These are phyloP conservation scores for Globisporangium middletonii DNA, from an alignment of 352 stramenopile species.

Conservation along the genomic window DNA sequence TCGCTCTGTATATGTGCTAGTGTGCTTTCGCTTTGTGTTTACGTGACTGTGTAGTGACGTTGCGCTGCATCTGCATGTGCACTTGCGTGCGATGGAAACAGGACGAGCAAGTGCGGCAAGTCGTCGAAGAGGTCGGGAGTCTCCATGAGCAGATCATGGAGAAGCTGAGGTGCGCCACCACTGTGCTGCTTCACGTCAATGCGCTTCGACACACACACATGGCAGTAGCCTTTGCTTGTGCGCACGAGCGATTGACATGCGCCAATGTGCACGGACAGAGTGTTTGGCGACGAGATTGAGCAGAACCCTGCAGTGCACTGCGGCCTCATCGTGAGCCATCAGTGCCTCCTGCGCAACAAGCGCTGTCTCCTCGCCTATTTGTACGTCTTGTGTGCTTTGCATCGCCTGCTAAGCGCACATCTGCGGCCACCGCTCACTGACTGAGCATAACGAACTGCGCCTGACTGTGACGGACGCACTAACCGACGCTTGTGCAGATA, in stretches of 20 bases:
- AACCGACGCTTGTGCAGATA: constrained; percentile 21
- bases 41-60: neutral
- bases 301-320: constrained; percentile 61
- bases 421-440: neutral
- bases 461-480: no score
- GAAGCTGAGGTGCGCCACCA: constrained; percentile 51
- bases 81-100: constrained; percentile 10
- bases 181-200: neutral
- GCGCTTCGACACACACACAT: neutral
- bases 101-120: constrained; percentile 79
- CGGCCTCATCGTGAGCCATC: constrained; percentile 83
- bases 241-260: neutral
- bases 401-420: no score
- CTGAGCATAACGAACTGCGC: no score
- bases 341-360: constrained; percentile 89
- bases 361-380: constrained; percentile 85
- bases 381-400: constrained; percentile 22
- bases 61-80: neutral
- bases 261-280: constrained; percentile 18
- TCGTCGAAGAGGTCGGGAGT: constrained; percentile 65
- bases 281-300: constrained; percentile 56
- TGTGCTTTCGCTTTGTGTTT: neutral
- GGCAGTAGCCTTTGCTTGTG: constrained; percentile 1
- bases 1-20: neutral
- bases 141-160: constrained; percentile 68